Evolutionary conservation across 768 basidiomycete genomes (phyloP).

Genomic region (Boletus subparvulus): DNA sequence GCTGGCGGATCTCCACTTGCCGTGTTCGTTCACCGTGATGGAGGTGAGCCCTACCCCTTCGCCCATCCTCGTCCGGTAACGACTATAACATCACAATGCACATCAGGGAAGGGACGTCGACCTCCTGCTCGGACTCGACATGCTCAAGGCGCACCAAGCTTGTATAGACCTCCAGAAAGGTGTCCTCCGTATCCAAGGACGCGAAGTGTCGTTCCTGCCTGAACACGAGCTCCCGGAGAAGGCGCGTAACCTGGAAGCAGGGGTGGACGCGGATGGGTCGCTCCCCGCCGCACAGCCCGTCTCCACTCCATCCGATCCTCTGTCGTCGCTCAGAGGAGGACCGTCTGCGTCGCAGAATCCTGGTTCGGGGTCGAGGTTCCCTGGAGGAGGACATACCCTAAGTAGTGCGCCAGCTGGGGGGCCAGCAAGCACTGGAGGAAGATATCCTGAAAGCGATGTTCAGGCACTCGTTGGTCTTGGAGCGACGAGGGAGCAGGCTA

Average conservation of each 20-base stretch:
- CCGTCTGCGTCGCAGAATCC: constrained; percentile 35
- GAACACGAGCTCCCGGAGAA: constrained; percentile 94
- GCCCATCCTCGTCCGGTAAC: neutral
- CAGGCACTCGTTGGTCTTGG: constrained; percentile 73
- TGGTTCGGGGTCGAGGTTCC: constrained; percentile 51
- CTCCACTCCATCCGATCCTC: constrained; percentile 18
- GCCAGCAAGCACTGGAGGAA: constrained; percentile 48
- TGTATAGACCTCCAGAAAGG: constrained; percentile 91
- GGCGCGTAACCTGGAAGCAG: constrained; percentile 49
- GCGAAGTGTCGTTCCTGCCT: constrained; percentile 84
- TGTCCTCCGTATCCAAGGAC: constrained; percentile 87
- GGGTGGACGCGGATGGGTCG: constrained; percentile 26
- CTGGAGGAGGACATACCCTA: constrained; percentile 66
- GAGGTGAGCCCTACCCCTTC: constrained; percentile 53
- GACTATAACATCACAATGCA: neutral
- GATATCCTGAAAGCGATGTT: constrained; percentile 58
- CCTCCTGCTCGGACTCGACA: constrained; percentile 97
- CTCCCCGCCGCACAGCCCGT: constrained; percentile 19
- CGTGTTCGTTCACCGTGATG: constrained; percentile 93
- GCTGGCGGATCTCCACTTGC: constrained; percentile 76
- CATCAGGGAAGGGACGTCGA: constrained; percentile 85
- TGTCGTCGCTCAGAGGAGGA: constrained; percentile 7
- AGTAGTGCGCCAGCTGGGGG: constrained; percentile 41
- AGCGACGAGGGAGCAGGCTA: constrained; percentile 71
- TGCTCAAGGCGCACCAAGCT: constrained; percentile 97